Percentiles rank a stretch among this genome's conserved stretches.
phyloP scores from a whole-genome alignment of 345 rosid genomes.

The Rhodamnia argentea region DNA sequence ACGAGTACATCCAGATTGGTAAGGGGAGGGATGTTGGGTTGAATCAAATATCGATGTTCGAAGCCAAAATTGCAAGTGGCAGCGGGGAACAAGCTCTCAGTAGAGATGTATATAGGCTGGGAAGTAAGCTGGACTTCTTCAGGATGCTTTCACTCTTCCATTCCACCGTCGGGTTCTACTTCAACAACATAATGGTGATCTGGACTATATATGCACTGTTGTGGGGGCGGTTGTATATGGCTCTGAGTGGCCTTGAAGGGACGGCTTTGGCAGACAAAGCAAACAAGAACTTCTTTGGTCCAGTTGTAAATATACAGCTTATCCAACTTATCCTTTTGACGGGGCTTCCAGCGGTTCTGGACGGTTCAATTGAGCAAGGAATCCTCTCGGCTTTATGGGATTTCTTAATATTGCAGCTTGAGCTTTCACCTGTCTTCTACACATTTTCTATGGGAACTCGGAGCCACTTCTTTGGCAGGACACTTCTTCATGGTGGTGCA shows the following conservation, averaged over 20 bases:
- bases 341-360: slow-evolving; percentile 29
- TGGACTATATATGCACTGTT: neutral
- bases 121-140: slow-evolving; percentile 3
- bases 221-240: neutral
- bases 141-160: neutral
- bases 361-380: slow-evolving; percentile 25
- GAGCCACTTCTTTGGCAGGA: slow-evolving; percentile 25
- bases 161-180: slow-evolving; percentile 4
- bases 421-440: slow-evolving; percentile 31
- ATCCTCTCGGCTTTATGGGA: slow-evolving; percentile 28
- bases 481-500: slow-evolving; percentile 31
- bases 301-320: neutral
- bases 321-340: slow-evolving; percentile 25
- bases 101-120: slow-evolving; percentile 3
- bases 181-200: neutral
- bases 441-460: slow-evolving; percentile 39
- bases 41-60: slow-evolving; percentile 1
- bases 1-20: slow-evolving; percentile 1
- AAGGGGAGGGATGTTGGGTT: slow-evolving; percentile 6
- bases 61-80: slow-evolving; percentile 4
- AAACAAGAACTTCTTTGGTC: neutral
- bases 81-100: slow-evolving; percentile 1
- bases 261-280: neutral
- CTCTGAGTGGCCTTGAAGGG: neutral
- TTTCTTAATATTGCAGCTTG: slow-evolving; percentile 27